Percentiles rank a stretch among this genome's conserved stretches.
Evolutionary conservation across 2,329 filamentous ascomycete genomes (phyloP).

Genomic region (Trichoderma simmonsii): DNA sequence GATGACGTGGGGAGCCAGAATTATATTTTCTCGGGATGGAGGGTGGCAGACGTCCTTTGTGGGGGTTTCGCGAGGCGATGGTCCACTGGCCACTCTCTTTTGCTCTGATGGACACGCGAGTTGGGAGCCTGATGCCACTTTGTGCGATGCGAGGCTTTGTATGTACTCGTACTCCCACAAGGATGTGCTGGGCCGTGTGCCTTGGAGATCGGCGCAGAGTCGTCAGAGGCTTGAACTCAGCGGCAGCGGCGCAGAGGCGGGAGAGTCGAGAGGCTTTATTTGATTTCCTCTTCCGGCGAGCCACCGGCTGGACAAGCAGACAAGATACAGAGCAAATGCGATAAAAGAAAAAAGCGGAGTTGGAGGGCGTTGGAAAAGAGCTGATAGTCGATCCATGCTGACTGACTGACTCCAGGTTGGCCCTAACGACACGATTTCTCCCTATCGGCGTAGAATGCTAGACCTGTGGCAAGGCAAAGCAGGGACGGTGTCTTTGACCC

Average conservation of each 20-base stretch:
- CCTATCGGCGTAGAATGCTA: background rate
- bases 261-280: conserved; percentile 14
- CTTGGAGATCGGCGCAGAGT: background rate
- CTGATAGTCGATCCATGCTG: background rate
- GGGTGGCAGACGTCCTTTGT: background rate
- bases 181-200: background rate
- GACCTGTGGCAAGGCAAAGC: background rate
- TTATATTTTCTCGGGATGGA: background rate
- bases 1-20: conserved; percentile 9
- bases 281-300: conserved; percentile 7
- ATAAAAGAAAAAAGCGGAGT: background rate
- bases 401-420: background rate
- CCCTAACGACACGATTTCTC: background rate
- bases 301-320: background rate
- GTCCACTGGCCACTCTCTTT: background rate
- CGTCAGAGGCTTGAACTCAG: conserved; percentile 17
- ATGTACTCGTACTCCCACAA: background rate
- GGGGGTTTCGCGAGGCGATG: background rate
- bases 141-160: background rate
- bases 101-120: background rate
- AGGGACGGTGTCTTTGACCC: background rate
- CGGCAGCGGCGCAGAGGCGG: background rate
- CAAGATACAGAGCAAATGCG: background rate
- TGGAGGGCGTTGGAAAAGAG: background rate
- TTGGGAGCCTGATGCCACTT: background rate